Evolutionary conservation across 2,329 filamentous ascomycete species (phyloP).

Genomic region (Thermomyces lanuginosus): DNA sequence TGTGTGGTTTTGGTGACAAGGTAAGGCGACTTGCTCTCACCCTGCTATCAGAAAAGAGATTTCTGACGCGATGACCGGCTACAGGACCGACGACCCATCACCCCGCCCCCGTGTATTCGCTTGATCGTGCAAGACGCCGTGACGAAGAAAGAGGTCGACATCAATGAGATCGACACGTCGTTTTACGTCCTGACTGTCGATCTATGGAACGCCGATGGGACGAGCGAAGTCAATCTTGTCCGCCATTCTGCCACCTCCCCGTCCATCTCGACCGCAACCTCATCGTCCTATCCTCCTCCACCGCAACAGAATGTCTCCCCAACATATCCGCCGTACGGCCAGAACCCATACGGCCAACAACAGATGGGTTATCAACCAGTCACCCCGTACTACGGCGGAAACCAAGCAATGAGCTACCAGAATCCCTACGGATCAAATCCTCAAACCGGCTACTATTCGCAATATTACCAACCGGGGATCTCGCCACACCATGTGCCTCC

Average conservation of each 20-base stretch:
- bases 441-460: slow-evolving; percentile 17
- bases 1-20: slow-evolving; percentile 99
- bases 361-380: slow-evolving; percentile 19
- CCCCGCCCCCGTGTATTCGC: slow-evolving; percentile 79
- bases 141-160: slow-evolving; percentile 67
- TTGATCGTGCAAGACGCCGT: slow-evolving; percentile 59
- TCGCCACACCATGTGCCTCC: slow-evolving; percentile 21
- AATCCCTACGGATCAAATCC: slow-evolving; percentile 18
- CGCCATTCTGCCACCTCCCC: slow-evolving; percentile 49
- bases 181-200: slow-evolving; percentile 56
- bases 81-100: slow-evolving; percentile 86
- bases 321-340: slow-evolving; percentile 25
- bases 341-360: slow-evolving; percentile 8
- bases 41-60: not conserved
- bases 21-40: slow-evolving; percentile 30
- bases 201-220: slow-evolving; percentile 46
- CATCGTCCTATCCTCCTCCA: slow-evolving; percentile 52
- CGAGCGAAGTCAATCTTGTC: slow-evolving; percentile 51
- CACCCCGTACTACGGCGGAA: slow-evolving; percentile 21
- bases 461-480: slow-evolving; percentile 18
- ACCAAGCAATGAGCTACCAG: slow-evolving; percentile 17
- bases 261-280: slow-evolving; percentile 66
- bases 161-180: slow-evolving; percentile 53
- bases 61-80: slow-evolving; percentile 4
- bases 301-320: slow-evolving; percentile 20